Percentiles rank a stretch among this genome's conserved stretches.
phyloP scores from a whole-genome alignment of 2,329 filamentous ascomycete genomes.

The Tolypocladium sp. region DNA sequence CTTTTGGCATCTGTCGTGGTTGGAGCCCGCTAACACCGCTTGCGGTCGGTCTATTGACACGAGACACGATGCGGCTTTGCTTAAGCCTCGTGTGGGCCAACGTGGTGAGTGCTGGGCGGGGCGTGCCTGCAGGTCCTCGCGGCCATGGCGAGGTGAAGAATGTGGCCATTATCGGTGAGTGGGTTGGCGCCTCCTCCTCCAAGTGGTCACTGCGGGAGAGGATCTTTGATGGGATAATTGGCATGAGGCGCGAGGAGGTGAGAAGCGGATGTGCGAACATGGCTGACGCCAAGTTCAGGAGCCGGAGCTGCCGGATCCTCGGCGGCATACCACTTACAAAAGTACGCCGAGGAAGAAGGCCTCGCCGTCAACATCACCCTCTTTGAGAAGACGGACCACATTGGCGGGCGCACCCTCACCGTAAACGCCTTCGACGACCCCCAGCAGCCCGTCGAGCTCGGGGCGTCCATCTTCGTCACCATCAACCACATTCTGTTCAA shows the following conservation, averaged over 20 bases:
- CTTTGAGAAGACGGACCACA: conserved; percentile 67
- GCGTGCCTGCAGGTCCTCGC: conserved; percentile 2
- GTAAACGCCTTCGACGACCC: conserved; percentile 66
- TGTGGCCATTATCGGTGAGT: conserved; percentile 27
- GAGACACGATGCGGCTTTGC: conserved; percentile 5
- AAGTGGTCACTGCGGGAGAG: neutral
- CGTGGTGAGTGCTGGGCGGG: conserved; percentile 8
- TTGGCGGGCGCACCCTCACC: conserved; percentile 83
- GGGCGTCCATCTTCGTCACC: conserved; percentile 84
- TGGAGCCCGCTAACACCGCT: neutral
- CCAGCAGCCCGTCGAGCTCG: conserved; percentile 66
- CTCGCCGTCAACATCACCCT: conserved; percentile 70
- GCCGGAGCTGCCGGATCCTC: conserved; percentile 85
- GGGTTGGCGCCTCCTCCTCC: too few relatives aligned
- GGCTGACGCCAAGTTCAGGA: conserved; percentile 39
- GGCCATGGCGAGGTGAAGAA: conserved; percentile 16
- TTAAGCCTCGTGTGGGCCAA: conserved; percentile 5
- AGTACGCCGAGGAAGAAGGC: conserved; percentile 55
- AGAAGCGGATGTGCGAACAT: neutral
- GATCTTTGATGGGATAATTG: neutral
- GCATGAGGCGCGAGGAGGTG: neutral
- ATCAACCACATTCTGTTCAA: conserved; percentile 76
- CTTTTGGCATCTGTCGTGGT: neutral
- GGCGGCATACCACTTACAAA: conserved; percentile 70
- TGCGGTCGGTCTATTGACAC: neutral